A percentile compares a stretch with the other conserved stretches of the same genome.
Evolutionary conservation across 2,329 filamentous ascomycete species (phyloP).

Genomic region (Colletotrichum sp.): DNA sequence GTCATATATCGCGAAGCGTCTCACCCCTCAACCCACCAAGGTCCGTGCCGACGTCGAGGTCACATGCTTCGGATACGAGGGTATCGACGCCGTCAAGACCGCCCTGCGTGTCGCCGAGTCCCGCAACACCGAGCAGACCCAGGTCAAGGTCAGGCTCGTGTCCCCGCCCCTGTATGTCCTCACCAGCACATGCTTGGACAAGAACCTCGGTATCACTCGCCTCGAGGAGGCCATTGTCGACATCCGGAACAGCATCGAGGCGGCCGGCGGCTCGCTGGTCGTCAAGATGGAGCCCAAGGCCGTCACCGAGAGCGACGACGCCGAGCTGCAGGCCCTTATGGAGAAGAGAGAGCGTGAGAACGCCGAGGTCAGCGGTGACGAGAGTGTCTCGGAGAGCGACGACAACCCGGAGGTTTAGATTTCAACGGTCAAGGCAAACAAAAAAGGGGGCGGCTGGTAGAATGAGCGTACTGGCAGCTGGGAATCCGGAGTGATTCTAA

Average conservation of each 20-base stretch:
- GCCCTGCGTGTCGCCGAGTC: conserved; percentile 91
- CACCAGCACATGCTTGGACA: conserved; percentile 94
- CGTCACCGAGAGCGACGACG: conserved; percentile 97
- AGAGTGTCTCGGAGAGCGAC: conserved; percentile 94
- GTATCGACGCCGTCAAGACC: conserved; percentile 96
- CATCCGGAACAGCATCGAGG: conserved; percentile 81
- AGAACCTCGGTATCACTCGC: conserved; percentile 81
- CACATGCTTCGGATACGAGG: conserved; percentile 94
- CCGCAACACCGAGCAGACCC: conserved; percentile 87
- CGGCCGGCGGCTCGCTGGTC: conserved; percentile 77
- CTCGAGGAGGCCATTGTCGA: conserved; percentile 90
- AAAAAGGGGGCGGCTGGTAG: conserved; percentile 21
- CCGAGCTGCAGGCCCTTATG: conserved; percentile 96
- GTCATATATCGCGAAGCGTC: conserved; percentile 94
- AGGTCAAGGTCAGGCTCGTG: conserved; percentile 99
- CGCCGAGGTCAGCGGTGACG: conserved; percentile 95
- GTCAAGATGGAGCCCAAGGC: conserved; percentile 99
- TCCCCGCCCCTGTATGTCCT: conserved; percentile 96
- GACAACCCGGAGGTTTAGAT: conserved; percentile 61
- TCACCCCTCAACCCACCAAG: conserved; percentile 98
- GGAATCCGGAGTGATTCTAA: conserved; percentile 16
- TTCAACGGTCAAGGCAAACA: conserved; percentile 4
- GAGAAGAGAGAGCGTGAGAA: conserved; percentile 99
- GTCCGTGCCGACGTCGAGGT: conserved; percentile 98
- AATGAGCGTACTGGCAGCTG: conserved; percentile 22